Evolutionary conservation across 164 flowering plant species (phyloP), one percentile per base, ranked within the genome.

Genomic region (Chimonanthus salicifolius): DNA sequence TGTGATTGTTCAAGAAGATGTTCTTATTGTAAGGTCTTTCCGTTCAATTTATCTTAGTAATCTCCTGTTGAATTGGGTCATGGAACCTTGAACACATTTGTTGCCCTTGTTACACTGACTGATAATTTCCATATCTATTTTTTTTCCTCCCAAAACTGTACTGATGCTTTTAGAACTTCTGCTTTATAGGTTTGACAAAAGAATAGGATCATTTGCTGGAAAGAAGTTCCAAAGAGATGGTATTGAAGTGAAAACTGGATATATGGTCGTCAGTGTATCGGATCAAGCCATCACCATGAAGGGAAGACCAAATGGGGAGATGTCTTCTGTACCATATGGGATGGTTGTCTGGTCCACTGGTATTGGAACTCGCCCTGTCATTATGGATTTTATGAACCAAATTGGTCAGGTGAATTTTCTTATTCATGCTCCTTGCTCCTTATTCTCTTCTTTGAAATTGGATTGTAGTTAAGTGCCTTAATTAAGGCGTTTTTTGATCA

Each of bases 261-360:
- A 89, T 49, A 88, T 89, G 93, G 99, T 95, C 54, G 83, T 83
- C 15, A 85, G 87, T 65, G 98, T 95, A 63, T 71, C 91, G 47
- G 94, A 90, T 62, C 85, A 89, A 74, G 91, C 81, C 73, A 91
- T 95, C 73, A 84, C 81, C 50, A 88, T 92, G 58, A 90, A 90
- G 80, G 87, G 73, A 60, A 76, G 80, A 67, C 82, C 86, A 58
- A 82, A 62, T 48, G 97, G 91, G 18, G 85, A 71, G 54, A 51
- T 79, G 46, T 67, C 85, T 60, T 74, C 90, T 8, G 71, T 87
- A 60, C 98, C 99, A 9, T 94, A 94, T 80, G 99, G 99, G 63
- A 92, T 94, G 99, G 84, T 80, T 80, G 94, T 92, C 65, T 94
- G 99, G 99, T 94, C 99, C 64, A 94, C 99, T 67, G 99, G 99